These are phyloP conservation scores for Phytophthora rubi DNA, from an alignment of 352 stramenopile genomes.

Conservation along the genomic window DNA sequence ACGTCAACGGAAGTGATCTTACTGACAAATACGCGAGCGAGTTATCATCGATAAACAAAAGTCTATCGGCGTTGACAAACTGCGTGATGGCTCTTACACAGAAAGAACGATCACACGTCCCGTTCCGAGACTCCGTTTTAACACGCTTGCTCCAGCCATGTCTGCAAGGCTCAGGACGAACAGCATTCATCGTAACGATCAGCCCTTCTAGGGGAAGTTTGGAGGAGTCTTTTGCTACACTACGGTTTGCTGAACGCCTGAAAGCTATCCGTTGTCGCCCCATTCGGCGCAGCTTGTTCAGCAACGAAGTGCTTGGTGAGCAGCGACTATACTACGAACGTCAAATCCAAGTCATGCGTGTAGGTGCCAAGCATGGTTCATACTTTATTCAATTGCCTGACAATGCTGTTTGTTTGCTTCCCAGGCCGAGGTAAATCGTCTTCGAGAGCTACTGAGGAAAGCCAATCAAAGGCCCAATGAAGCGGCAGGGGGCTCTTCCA, in stretches of 20 bases:
- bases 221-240: constrained; percentile 73
- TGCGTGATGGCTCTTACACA: constrained; percentile 77
- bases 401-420: neutral
- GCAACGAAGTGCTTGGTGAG: constrained; percentile 58
- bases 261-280: constrained; percentile 62
- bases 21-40: constrained; percentile 71
- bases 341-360: constrained; percentile 74
- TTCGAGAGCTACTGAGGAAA: constrained; percentile 59
- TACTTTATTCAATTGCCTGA: neutral
- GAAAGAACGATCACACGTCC: constrained; percentile 56
- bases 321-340: constrained; percentile 72
- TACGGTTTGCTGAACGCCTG: constrained; percentile 75
- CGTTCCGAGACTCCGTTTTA: constrained; percentile 74
- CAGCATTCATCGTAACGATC: constrained; percentile 73
- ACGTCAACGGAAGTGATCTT: constrained; percentile 57
- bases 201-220: constrained; percentile 59
- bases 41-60: constrained; percentile 77
- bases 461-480: constrained; percentile 34
- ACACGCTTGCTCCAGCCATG: constrained; percentile 74
- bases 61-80: constrained; percentile 74
- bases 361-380: constrained; percentile 20
- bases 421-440: constrained; percentile 61
- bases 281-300: constrained; percentile 57
- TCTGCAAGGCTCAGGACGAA: constrained; percentile 58
- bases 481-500: constrained; percentile 29